Base-by-base conservation (phyloP, 2,329 filamentous ascomycete genomes). In the Stenocarpella maydis region DNA sequence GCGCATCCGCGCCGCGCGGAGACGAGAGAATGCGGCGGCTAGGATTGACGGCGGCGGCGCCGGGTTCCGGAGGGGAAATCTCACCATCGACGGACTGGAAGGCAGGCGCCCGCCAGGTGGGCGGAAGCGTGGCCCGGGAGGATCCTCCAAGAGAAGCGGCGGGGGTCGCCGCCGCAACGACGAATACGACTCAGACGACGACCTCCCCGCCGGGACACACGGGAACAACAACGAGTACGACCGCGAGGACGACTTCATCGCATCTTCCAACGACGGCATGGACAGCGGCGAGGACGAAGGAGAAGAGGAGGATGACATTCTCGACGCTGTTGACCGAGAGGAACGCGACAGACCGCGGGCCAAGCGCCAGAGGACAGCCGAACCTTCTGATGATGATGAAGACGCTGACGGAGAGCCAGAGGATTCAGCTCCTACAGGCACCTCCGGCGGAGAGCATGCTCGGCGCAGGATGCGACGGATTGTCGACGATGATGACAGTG, bases 151-250 rank as follows among this genome's bases (percentile, higher is more conserved):
- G 64, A 67, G 67, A 26, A 52, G 43, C 10, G 41, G 52, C 15
- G 78, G 80, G 15, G 79, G 81, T 37, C 86, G 86, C 72, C 83
- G 85, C 75, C 83, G 84, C 39, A 83, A 85, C 47, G 83, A 85
- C 70, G 92, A 92, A 74, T 92, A 93, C 71, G 92, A 95, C 75
- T 93, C 93, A 10, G 92, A 94, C 74, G 91, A 93, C 73, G 91
- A 92, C 70, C 83, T 90, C 43, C 88, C 88, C 19, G 85, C 87
- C 45, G 87, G 88, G 39, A 83, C 83, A 54, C 85, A 86, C 39
- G 87, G 88, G 65, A 86, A 91, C 70, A 43, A 43, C 43, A 91
- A 95, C 73, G 91, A 93, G 74, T 95, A 95, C 76, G 92, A 95
- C 72, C 86, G 91, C 76, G 91, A 91, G 41, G 92, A 95, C 75